Conservation (phyloP, 257 asterid species). For the Cordia subcordata region DNA sequence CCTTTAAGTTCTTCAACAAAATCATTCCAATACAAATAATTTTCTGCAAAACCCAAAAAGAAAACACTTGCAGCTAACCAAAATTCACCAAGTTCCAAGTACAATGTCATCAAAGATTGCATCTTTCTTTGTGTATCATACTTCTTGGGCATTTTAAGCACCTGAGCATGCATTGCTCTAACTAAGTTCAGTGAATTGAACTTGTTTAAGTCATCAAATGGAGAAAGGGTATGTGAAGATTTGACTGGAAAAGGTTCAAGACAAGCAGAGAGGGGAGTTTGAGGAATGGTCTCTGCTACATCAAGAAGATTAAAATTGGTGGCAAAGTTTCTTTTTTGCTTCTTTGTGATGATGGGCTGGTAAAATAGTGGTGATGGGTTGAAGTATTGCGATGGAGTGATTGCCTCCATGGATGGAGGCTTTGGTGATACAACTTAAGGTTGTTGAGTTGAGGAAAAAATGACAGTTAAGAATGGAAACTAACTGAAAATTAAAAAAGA, state of each 20-base stretch:
- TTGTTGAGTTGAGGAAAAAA: slow-evolving; percentile 6
- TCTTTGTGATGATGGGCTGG: slow-evolving; percentile 10
- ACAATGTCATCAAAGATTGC: slow-evolving; percentile 39
- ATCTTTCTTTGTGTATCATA: slow-evolving; percentile 26
- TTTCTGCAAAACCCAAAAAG: slow-evolving; percentile 37
- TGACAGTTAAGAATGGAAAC: slow-evolving; percentile 3
- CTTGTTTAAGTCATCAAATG: slow-evolving; percentile 14
- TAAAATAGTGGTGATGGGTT: slow-evolving; percentile 15
- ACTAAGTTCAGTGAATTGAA: slow-evolving; percentile 25
- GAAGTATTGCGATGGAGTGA: slow-evolving; percentile 23
- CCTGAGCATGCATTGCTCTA: slow-evolving; percentile 57
- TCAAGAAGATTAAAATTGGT: slow-evolving; percentile 22
- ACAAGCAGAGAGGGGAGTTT: slow-evolving; percentile 22
- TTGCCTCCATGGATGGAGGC: slow-evolving; percentile 46
- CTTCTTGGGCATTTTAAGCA: slow-evolving; percentile 34
- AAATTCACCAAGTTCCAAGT: slow-evolving; percentile 45
- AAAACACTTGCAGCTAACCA: slow-evolving; percentile 44
- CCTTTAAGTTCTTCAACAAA: slow-evolving; percentile 41
- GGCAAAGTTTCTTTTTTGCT: slow-evolving; percentile 12
- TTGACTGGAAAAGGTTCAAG: slow-evolving; percentile 17
- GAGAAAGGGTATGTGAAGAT: slow-evolving; percentile 13
- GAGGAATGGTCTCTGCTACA: slow-evolving; percentile 27
- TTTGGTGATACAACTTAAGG: slow-evolving; percentile 1
- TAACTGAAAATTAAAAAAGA: not conserved
- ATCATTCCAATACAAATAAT: slow-evolving; percentile 38